Conservation (phyloP, 1,284 basidiomycete species). For the Omphalotus olearius region DNA sequence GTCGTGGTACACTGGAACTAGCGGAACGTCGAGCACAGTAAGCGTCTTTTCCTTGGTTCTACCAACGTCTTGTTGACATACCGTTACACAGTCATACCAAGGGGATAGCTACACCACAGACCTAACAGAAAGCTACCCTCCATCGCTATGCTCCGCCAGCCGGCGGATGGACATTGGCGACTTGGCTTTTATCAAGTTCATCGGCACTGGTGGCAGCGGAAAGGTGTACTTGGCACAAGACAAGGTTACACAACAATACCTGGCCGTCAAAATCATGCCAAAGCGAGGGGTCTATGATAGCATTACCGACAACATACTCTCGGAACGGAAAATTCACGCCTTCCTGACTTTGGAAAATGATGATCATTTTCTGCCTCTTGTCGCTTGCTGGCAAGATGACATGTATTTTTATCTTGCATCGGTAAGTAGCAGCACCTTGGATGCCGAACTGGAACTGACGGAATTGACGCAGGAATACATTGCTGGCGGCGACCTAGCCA, state of each 20-base stretch:
- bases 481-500: slow-evolving; percentile 21
- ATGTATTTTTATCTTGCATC: slow-evolving; percentile 22
- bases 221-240: slow-evolving; percentile 21
- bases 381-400: slow-evolving; percentile 22
- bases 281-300: slow-evolving; percentile 15
- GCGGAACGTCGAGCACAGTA: too few species aligned
- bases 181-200: slow-evolving; percentile 20
- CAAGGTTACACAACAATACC: slow-evolving; percentile 12
- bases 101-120: too few species aligned
- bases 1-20: too few species aligned
- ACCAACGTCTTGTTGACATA: too few species aligned
- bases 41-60: too few species aligned
- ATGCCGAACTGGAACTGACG: neutral
- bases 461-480: slow-evolving; percentile 16
- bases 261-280: slow-evolving; percentile 23
- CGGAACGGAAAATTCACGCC: slow-evolving; percentile 19
- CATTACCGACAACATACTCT: neutral
- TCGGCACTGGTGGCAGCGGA: slow-evolving; percentile 19
- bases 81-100: too few species aligned
- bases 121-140: too few species aligned
- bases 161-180: slow-evolving; percentile 13
- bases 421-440: slow-evolving; percentile 13
- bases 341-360: slow-evolving; percentile 12
- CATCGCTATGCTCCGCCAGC: neutral
- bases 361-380: slow-evolving; percentile 17